Evolutionary conservation across 2,329 filamentous ascomycete genomes (phyloP), one percentile per base, ranked within the genome.

Genomic region (Calonectria fujianensis): DNA sequence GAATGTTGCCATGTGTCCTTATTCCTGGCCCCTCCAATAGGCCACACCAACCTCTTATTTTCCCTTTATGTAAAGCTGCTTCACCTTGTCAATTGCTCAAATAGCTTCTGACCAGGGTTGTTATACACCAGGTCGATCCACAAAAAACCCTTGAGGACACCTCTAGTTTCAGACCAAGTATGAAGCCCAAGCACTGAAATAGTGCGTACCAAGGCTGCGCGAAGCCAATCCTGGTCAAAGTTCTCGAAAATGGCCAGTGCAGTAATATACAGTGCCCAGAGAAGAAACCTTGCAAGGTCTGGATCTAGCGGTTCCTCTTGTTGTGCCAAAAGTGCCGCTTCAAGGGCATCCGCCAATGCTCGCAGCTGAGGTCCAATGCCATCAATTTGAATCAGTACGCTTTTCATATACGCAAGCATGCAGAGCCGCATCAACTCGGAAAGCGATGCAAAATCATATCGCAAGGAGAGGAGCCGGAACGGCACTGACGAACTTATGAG

Each of bases 371-470:
- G 73, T 4, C 76, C 75, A 8, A 79, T 41, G 5, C 74, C 73
- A 9, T 73, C 68, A 18, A 76, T 74, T 20, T 75, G 73, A 2
- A 74, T 57, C 10, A 79, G 52, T 2, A 80, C 54, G 16, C 75
- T 76, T 51, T 80, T 82, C 20, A 77, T 73, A 31, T 75, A 81
- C 0, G 79, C 80, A 3, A 82, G 52, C 81, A 83, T 80, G 10
- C 70, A 79, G 2, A 81, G 61, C 14, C 78, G 61, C 27, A 75
- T 37, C 1, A 78, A 27, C 51, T 77, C 77, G 3, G 73, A 24
- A 2, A 70, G 20, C 3, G 78, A 76, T 5, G 69, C 14, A 2
- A 69, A 31, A 3, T 78, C 77, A 35, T 75, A 77, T 11, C 67
- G 51, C 3, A 83, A 73, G 45, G 68, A 61, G 9, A 80, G 16